Evolutionary conservation across 2,329 filamentous ascomycete species (phyloP), one percentile per base, ranked within the genome.

Genomic region (Tetracladium maxilliforme): DNA sequence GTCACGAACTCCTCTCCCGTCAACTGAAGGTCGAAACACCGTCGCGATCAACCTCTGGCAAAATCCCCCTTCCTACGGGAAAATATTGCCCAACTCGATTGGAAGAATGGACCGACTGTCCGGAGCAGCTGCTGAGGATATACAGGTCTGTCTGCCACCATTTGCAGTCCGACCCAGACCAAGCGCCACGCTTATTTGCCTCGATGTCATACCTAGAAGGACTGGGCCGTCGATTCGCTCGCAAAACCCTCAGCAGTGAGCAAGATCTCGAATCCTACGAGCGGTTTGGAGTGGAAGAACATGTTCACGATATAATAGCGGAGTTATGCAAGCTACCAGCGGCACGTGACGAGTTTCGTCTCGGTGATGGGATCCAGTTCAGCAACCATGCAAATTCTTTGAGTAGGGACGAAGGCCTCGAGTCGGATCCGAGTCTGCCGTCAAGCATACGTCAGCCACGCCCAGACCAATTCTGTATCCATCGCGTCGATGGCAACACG

Each of bases 191-290:
- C n/a, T n/a, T n/a, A n/a, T 35, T 36, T 18, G 36, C 32, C 24
- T 35, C 33, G n/a, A 36, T 21, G 19, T 30, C 34, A 26, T 39
- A 37, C 14, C 26, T 43, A 14, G 36, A 32, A 23, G 39, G 34
- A 17, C 32, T 36, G 8, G 32, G 34, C 6, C 29, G 31, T 18
- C 24, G 34, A 20, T 23, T 42, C 20, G 30, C 23, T 11, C 25
- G 28, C 23, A 32, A 36, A 16, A 30, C 34, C 23, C 26, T 45
- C 7, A 36, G 36, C 21, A 44, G 43, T 27, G 41, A 48, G 23
- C 31, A 37, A 25, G 45, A 44, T 25, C 35, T 46, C 6, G 37
- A 43, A 28, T 25, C 13, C 30, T 45, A 43, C 31, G 33, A 45
- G 24, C 35, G 41, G 30, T 19, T 42, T 18, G 38, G 37, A 10